Evolutionary conservation across 176 grass and related monocot genomes (phyloP).

Genomic region (Ampelocalamus luodianensis): DNA sequence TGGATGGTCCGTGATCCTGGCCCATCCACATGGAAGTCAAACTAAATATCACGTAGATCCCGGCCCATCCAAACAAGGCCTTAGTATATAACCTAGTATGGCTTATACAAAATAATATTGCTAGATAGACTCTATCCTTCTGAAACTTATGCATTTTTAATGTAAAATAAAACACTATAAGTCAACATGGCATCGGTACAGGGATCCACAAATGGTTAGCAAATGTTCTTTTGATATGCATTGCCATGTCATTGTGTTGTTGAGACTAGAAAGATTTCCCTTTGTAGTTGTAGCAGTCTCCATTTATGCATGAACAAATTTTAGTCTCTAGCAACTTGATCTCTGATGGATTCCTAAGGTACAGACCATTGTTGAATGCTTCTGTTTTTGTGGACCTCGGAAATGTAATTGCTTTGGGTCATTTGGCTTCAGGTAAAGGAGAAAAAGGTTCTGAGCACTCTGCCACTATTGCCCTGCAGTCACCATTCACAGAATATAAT

Average conservation of each 20-base stretch:
- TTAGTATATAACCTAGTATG: not conserved
- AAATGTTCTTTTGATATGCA: not conserved
- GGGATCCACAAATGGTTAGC: not conserved
- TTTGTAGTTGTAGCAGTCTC: not conserved
- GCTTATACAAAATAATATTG: not conserved
- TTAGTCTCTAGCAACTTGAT: slow-evolving; percentile 33
- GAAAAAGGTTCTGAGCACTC: slow-evolving; percentile 60
- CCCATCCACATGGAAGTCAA: too few relatives aligned
- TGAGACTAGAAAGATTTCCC: not conserved
- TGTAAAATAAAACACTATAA: not conserved
- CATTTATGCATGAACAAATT: not conserved
- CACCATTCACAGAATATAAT: slow-evolving; percentile 54
- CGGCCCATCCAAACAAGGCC: not conserved
- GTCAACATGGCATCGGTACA: not conserved
- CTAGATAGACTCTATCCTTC: not conserved
- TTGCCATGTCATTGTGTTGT: not conserved
- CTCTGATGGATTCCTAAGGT: not conserved
- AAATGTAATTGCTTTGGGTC: slow-evolving; percentile 37
- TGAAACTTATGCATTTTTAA: not conserved
- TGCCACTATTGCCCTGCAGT: slow-evolving; percentile 51
- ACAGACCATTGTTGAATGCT: not conserved
- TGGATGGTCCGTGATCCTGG: not conserved
- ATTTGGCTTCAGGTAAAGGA: slow-evolving; percentile 55
- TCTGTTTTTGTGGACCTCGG: not conserved
- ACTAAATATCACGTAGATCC: not conserved